Conservation (phyloP, 139 green algal genomes). For the Chlamydomonas incerta region DNA sequence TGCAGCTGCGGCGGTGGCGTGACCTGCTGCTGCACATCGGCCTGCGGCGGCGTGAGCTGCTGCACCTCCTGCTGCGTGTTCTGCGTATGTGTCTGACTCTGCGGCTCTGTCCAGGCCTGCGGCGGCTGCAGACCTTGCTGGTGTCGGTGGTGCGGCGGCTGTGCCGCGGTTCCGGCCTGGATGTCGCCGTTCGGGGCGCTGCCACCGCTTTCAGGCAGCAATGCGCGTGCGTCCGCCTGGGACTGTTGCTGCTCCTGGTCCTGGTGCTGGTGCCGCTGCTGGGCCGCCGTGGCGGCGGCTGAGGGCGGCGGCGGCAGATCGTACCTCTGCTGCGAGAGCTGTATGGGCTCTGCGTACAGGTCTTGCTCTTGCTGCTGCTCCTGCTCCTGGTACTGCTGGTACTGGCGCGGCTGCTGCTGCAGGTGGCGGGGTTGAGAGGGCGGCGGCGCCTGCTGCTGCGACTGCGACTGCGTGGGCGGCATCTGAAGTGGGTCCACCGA, state of each 20-base stretch:
- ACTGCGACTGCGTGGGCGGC: too few relatives aligned
- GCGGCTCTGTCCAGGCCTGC: background rate
- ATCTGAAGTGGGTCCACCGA: too few relatives aligned
- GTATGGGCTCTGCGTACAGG: background rate
- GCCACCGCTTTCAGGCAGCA: background rate
- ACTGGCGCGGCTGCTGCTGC: too few relatives aligned
- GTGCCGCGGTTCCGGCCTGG: background rate
- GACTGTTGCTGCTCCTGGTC: background rate
- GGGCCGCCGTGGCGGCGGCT: too few relatives aligned
- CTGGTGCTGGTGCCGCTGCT: background rate
- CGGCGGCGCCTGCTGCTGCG: too few relatives aligned
- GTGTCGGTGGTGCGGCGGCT: background rate
- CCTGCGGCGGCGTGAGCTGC: background rate
- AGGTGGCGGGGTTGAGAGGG: too few relatives aligned
- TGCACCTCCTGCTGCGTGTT: background rate
- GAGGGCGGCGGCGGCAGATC: too few relatives aligned
- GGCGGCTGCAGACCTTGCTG: background rate
- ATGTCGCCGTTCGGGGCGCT: background rate
- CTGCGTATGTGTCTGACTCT: background rate
- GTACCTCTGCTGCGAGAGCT: background rate
- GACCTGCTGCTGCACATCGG: background rate
- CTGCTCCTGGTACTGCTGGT: too few relatives aligned
- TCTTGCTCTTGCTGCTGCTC: too few relatives aligned
- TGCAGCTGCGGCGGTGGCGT: too few relatives aligned
- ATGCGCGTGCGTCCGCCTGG: background rate